phyloP scores from a whole-genome alignment of 495 filamentous ascomycete species.

The Penicillium angulare region DNA sequence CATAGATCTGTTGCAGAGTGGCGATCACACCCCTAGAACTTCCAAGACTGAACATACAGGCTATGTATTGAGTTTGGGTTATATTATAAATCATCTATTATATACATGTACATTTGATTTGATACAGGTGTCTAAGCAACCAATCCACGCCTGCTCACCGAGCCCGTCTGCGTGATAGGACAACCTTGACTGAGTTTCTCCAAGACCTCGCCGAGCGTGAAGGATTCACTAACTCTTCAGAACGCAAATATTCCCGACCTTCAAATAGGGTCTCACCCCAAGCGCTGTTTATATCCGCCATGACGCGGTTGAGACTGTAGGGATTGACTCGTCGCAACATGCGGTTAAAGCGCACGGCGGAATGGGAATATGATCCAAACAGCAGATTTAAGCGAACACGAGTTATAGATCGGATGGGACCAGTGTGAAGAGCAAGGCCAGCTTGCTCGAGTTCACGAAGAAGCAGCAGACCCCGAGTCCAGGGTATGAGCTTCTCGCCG shows the following conservation, averaged over 20 bases:
- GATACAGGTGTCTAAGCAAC: not conserved
- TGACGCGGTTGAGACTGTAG: slow-evolving; percentile 27
- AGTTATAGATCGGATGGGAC: slow-evolving; percentile 41
- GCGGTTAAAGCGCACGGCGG: slow-evolving; percentile 33
- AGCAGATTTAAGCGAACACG: slow-evolving; percentile 49
- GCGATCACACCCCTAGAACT: too few species aligned
- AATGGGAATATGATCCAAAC: slow-evolving; percentile 37
- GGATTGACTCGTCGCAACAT: slow-evolving; percentile 36
- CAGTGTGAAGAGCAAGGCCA: slow-evolving; percentile 42
- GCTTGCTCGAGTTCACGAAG: slow-evolving; percentile 45
- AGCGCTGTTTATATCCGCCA: slow-evolving; percentile 30
- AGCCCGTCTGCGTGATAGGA: slow-evolving; percentile 1
- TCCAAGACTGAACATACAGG: too few species aligned
- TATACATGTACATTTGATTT: not conserved
- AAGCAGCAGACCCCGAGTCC: slow-evolving; percentile 51
- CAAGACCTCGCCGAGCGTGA: slow-evolving; percentile 1
- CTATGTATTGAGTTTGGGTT: too few species aligned
- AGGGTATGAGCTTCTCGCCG: slow-evolving; percentile 29
- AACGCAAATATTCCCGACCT: slow-evolving; percentile 9
- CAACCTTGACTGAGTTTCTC: not conserved
- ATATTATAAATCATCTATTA: too few species aligned
- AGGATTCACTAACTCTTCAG: slow-evolving; percentile 26
- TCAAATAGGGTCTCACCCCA: slow-evolving; percentile 37
- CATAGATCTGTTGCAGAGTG: too few species aligned
- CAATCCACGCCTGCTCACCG: not conserved